Conservation (phyloP, 2,329 filamentous ascomycete species). For the Lasiodiplodia theobromae region DNA sequence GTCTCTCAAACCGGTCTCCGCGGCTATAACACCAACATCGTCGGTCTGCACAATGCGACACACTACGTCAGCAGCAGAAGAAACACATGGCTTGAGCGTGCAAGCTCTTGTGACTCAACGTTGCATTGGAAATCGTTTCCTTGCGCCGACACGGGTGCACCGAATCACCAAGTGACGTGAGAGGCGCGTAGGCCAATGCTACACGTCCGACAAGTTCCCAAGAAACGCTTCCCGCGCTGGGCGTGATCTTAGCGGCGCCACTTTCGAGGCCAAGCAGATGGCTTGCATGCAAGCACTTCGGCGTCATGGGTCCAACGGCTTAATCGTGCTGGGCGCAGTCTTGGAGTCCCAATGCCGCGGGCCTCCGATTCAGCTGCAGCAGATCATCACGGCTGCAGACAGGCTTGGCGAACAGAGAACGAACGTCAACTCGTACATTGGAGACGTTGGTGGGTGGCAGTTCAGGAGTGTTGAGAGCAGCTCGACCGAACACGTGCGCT, state of each 20-base stretch:
- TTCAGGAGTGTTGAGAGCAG: not conserved
- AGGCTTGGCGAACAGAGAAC: not conserved
- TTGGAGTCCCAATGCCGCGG: slow-evolving; percentile 11
- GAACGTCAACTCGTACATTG: slow-evolving; percentile 3
- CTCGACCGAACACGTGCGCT: slow-evolving; percentile 1
- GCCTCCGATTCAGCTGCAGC: slow-evolving; percentile 18
- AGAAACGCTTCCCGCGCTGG: slow-evolving; percentile 15
- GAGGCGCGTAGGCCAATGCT: not conserved
- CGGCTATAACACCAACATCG: not conserved
- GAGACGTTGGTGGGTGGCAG: not conserved
- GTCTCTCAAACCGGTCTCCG: not conserved
- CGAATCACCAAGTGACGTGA: not conserved
- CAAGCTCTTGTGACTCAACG: not conserved
- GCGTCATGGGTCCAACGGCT: slow-evolving; percentile 8
- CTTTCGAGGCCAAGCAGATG: slow-evolving; percentile 2
- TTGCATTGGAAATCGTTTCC: not conserved
- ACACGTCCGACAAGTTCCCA: not conserved
- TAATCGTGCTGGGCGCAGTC: slow-evolving; percentile 16
- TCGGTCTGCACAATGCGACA: not conserved
- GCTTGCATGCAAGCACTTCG: slow-evolving; percentile 19
- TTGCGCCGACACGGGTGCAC: not conserved
- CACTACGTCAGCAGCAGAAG: not conserved
- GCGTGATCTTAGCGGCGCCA: slow-evolving; percentile 9
- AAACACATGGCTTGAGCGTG: not conserved
- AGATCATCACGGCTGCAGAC: slow-evolving; percentile 5